Evolutionary conservation across 768 basidiomycete species (phyloP), one percentile per base, ranked within the genome.

Genomic region (Tephrocybe rancida): DNA sequence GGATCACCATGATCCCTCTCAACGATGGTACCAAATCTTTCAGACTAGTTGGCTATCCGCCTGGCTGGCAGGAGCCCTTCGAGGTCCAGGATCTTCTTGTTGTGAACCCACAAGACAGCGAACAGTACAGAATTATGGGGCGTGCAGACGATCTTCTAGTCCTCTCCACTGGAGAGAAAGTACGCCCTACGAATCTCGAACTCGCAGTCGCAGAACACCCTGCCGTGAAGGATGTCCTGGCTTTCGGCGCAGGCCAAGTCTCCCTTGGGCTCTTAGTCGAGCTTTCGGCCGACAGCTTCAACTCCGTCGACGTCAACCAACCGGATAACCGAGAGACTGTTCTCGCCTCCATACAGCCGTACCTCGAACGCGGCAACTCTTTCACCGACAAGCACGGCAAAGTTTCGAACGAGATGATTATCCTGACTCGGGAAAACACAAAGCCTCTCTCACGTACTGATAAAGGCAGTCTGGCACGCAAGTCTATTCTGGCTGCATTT

Each of bases 101-200:
- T 2, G 51, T 57, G 3, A 63, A 76, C 39, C 74, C 76, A 0
- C 27, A 45, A 1, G 61, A 68, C 45, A 53, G 56, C 19, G 64
- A 57, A 24, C 72, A 75, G 42, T 69, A 68, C 57, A 64, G 60
- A 18, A 70, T 78, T 27, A 59, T 71, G 25, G 74, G 73, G 4
- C 69, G 75, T 16, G 66, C 68, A 3, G 75, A 77, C 49, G 74
- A 77, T 46, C 65, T 77, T 19, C 53, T 78, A 9, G 74, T 78
- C 30, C 68, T 78, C 13, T 68, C 71, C 6, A 77, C 70, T 0
- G 76, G 76, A 9, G 76, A 78, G 56, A 78, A 78, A 58, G 64
- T 76, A 16, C 64, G 67, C 1, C 73, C 75, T 18, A 60, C 68
- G 3, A 62, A 26, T 34, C 51, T 73, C 37, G 75, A 77, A 58